Evolutionary conservation across 495 filamentous ascomycete genomes (phyloP).

Genomic region (Penicillium alfredii): DNA sequence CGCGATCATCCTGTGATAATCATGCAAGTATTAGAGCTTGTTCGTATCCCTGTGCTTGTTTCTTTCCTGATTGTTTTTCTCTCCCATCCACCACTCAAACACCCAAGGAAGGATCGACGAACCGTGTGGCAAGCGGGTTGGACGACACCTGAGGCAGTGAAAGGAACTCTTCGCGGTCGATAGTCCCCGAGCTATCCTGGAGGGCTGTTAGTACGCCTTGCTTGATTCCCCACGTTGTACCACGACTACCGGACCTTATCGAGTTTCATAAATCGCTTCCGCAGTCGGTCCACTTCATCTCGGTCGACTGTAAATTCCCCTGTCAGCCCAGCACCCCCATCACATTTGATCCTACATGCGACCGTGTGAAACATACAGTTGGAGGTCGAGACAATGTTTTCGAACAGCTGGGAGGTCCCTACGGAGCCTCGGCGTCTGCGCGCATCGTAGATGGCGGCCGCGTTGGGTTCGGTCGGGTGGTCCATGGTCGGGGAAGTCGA

Average conservation of each 20-base stretch:
- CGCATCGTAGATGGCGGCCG: slow-evolving; percentile 46
- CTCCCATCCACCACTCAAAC: no score
- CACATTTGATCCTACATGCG: background rate
- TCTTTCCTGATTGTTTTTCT: no score
- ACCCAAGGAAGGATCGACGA: slow-evolving; percentile 17
- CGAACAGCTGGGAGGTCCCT: slow-evolving; percentile 82
- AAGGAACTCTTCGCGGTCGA: slow-evolving; percentile 98
- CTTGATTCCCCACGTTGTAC: background rate
- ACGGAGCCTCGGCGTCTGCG: slow-evolving; percentile 51
- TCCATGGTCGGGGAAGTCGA: slow-evolving; percentile 25
- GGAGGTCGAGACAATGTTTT: slow-evolving; percentile 90
- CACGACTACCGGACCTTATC: slow-evolving; percentile 65
- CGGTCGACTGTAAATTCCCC: slow-evolving; percentile 69
- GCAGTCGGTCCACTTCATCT: slow-evolving; percentile 90
- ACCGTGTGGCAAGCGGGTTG: slow-evolving; percentile 94
- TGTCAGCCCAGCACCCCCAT: slow-evolving; percentile 16
- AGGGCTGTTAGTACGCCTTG: slow-evolving; percentile 3
- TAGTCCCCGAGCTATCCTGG: slow-evolving; percentile 94
- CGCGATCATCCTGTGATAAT: slow-evolving; percentile 79
- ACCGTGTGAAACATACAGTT: slow-evolving; percentile 65
- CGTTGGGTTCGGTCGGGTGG: slow-evolving; percentile 36
- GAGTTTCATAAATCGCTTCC: slow-evolving; percentile 98
- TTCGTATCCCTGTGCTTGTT: no score
- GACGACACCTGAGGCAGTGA: slow-evolving; percentile 95
- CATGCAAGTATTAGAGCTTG: slow-evolving; percentile 1